phyloP scores from a whole-genome alignment of 306 rosid species.

The Quercus gilva region DNA sequence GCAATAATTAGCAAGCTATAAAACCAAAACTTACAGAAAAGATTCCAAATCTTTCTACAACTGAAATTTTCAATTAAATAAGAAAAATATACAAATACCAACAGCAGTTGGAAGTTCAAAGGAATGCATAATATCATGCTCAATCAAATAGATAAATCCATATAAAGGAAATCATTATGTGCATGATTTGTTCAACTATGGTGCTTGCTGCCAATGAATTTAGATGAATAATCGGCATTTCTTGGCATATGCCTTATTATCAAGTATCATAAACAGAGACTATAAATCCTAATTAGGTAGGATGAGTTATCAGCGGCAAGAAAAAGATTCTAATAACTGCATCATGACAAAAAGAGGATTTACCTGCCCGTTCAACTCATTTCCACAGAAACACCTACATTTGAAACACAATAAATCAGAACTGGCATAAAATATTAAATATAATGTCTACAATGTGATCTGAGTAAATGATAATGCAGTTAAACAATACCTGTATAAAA shows the following conservation, averaged over 20 bases:
- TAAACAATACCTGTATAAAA: background rate
- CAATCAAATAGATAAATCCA: background rate
- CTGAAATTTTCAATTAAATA: background rate
- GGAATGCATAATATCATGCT: background rate
- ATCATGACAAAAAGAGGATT: conserved; percentile 18
- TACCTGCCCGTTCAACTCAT: conserved; percentile 80
- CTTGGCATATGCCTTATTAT: background rate
- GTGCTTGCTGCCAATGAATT: background rate
- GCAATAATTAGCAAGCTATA: conserved; percentile 12
- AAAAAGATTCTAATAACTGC: conserved; percentile 11
- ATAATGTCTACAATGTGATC: conserved; percentile 4
- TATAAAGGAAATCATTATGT: background rate
- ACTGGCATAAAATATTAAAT: conserved; percentile 1
- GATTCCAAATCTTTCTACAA: background rate
- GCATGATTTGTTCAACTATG: background rate
- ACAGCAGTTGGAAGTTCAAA: background rate
- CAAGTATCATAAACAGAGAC: background rate
- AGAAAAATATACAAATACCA: background rate
- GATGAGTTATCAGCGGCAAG: background rate
- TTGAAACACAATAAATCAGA: conserved; percentile 34
- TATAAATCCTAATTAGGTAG: background rate
- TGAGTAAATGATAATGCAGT: background rate
- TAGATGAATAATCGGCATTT: background rate
- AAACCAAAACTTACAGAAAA: background rate
- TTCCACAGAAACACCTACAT: conserved; percentile 69